phyloP scores from a whole-genome alignment of 129 eudicot genomes.

The Flaveria linearis region DNA sequence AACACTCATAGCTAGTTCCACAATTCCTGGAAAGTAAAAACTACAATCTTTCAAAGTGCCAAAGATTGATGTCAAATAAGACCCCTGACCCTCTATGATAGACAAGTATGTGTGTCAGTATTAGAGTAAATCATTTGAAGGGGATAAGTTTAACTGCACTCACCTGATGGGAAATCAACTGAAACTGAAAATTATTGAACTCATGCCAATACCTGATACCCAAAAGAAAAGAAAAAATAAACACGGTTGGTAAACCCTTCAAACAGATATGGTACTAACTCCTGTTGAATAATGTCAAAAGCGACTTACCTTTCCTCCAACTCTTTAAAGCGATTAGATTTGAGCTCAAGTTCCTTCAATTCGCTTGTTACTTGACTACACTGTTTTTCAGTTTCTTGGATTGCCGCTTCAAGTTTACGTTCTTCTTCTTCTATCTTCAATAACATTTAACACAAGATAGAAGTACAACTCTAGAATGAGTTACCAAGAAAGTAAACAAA shows the following conservation, averaged over 20 bases:
- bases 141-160: not conserved
- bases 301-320: constrained; percentile 81
- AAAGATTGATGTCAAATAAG: not conserved
- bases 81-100: not conserved
- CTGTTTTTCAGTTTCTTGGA: constrained; percentile 92
- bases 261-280: not conserved
- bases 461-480: constrained; percentile 9
- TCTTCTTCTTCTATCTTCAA: constrained; percentile 95
- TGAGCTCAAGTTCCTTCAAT: constrained; percentile 84
- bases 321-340: constrained; percentile 88
- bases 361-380: constrained; percentile 82
- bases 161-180: constrained; percentile 90
- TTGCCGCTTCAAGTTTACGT: constrained; percentile 96
- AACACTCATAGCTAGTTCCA: too few relatives aligned
- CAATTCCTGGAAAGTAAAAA: too few relatives aligned
- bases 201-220: constrained; percentile 92
- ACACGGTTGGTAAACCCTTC: constrained; percentile 27
- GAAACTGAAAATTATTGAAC: constrained; percentile 92
- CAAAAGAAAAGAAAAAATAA: not conserved
- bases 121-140: not conserved
- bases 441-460: constrained; percentile 12
- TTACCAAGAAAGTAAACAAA: not conserved
- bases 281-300: not conserved
- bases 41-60: not conserved
- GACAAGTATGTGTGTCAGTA: not conserved